phyloP scores from a whole-genome alignment of 2,329 filamentous ascomycete genomes.

The Colletotrichum eleusines region DNA sequence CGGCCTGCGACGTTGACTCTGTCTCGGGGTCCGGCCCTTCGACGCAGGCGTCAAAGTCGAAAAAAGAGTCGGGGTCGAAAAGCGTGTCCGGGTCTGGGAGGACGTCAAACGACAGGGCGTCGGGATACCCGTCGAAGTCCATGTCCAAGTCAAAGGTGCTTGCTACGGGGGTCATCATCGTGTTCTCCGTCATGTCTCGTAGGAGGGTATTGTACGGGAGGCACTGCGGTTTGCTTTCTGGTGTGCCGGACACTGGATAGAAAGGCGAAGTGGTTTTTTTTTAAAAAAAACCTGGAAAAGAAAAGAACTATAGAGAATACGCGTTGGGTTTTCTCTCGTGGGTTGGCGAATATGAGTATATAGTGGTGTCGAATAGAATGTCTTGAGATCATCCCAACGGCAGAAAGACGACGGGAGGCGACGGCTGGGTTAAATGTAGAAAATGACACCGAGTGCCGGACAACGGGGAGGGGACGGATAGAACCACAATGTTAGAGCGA shows the following conservation, averaged over 20 bases:
- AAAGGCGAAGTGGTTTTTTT: no score
- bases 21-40: constrained; percentile 12
- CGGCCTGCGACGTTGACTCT: not conserved
- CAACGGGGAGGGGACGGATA: not conserved
- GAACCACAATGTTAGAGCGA: not conserved
- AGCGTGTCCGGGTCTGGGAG: not conserved
- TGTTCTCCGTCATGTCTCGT: not conserved
- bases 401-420: not conserved
- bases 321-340: not conserved
- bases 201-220: not conserved
- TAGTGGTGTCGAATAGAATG: not conserved
- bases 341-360: not conserved
- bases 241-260: not conserved
- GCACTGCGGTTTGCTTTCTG: not conserved
- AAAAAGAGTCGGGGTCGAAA: constrained; percentile 13
- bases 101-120: constrained; percentile 5
- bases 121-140: not conserved
- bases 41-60: constrained; percentile 13
- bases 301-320: not conserved
- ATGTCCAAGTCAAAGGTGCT: not conserved
- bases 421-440: not conserved
- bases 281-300: not conserved
- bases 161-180: not conserved
- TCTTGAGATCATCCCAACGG: not conserved
- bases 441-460: not conserved